Conservation (phyloP, 371 early-diverging fungal genomes). For the Chytridium lagenaria region DNA sequence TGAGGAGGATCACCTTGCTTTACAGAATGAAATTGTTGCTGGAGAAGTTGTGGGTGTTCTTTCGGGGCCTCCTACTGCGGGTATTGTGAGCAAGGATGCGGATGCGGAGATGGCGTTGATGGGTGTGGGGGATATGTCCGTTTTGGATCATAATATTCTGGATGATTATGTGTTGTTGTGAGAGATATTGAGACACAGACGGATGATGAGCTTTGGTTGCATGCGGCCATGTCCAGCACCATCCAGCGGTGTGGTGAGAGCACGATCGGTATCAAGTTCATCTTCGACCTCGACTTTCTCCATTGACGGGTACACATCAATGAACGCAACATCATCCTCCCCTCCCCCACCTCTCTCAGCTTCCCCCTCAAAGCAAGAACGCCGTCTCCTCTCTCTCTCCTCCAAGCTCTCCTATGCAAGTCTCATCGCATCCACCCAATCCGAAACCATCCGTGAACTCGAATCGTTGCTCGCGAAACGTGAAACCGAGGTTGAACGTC, state of each 20-base stretch:
- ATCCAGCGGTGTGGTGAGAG: neutral
- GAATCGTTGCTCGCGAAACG: conserved; percentile 10
- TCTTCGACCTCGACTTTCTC: no score
- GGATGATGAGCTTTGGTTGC: conserved; percentile 17
- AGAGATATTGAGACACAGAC: conserved; percentile 32
- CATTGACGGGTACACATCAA: no score
- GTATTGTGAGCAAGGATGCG: no score
- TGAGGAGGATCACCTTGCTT: conserved; percentile 36
- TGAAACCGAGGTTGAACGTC: conserved; percentile 6
- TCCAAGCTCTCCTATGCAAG: conserved; percentile 20
- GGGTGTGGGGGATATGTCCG: neutral
- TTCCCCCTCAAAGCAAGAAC: conserved; percentile 21
- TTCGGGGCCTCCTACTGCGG: neutral
- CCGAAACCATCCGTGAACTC: conserved; percentile 33
- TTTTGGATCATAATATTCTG: neutral
- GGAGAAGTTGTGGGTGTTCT: conserved; percentile 1
- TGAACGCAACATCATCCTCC: no score
- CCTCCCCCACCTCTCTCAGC: neutral
- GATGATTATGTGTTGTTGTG: conserved; percentile 33
- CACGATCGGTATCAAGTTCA: no score
- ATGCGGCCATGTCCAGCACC: neutral
- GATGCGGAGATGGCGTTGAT: neutral
- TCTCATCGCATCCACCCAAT: conserved; percentile 22
- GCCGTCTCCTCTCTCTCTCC: conserved; percentile 11
- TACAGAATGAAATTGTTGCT: conserved; percentile 28